A percentile compares a stretch with the other conserved stretches of the same genome.
Evolutionary conservation across 768 basidiomycete species (phyloP).

Genomic region (Pisolithus microcarpus): DNA sequence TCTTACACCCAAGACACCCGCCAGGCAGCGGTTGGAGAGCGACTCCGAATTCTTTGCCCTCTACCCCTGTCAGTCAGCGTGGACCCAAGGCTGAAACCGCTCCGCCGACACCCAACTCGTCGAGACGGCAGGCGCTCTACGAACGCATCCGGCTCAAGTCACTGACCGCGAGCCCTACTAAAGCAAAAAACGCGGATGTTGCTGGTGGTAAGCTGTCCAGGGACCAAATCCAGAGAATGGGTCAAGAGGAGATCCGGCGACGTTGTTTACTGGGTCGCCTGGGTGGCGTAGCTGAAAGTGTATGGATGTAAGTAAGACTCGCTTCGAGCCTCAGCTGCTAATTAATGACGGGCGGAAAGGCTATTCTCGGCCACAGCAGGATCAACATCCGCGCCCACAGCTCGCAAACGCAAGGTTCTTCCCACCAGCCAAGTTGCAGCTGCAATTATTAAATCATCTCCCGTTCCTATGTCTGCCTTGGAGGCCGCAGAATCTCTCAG

Average conservation of each 20-base stretch:
- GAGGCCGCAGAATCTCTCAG: constrained; percentile 71
- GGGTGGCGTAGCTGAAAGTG: constrained; percentile 75
- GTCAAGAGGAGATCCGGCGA: constrained; percentile 72
- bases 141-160: constrained; percentile 75
- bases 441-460: constrained; percentile 73
- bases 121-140: constrained; percentile 72
- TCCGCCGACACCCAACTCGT: constrained; percentile 63
- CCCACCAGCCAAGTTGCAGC: constrained; percentile 58
- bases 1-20: constrained; percentile 32
- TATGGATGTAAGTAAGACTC: constrained; percentile 62
- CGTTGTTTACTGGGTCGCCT: constrained; percentile 73
- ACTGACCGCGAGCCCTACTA: constrained; percentile 59
- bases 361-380: constrained; percentile 62
- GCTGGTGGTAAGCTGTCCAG: constrained; percentile 45
- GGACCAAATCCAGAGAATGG: constrained; percentile 62
- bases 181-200: constrained; percentile 36
- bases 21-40: constrained; percentile 40
- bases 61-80: constrained; percentile 60
- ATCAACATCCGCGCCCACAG: constrained; percentile 44
- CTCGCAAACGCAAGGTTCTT: constrained; percentile 65
- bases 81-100: constrained; percentile 48
- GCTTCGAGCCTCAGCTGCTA: neutral
- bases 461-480: constrained; percentile 68
- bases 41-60: constrained; percentile 39
- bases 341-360: constrained; percentile 32